Base-by-base conservation (phyloP, 2,329 filamentous ascomycete species). In the Stachybotrys chartarum region DNA sequence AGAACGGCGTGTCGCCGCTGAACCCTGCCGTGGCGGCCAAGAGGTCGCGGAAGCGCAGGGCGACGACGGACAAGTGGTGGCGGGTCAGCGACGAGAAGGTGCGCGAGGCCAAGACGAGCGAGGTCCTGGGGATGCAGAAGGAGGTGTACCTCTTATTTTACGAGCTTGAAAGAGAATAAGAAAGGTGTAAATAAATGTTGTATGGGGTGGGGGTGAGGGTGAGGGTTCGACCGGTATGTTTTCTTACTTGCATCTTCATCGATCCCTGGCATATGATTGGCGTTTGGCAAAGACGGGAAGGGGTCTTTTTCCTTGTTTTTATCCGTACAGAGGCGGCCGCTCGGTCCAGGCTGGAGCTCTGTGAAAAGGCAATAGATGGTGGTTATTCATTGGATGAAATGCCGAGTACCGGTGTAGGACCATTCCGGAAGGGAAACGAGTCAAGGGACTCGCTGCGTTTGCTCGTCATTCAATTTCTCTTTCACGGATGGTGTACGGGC, bases 61-160 rank as follows among this genome's bases (percentile, higher is more conserved):
- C 62, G 24, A 72, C 76, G 12, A 81, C 80, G 49, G 87, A 95
- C 66, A 85, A 71, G 60, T 99, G 94, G 94, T 99, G 94, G 94
- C 85, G 94, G 42, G 96, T 99, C 61, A 97, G 92, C 61, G 94
- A 99, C 69, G 94, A 99, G 61, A 96, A 95, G 72, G 84, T 97
- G 64, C 94, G 93, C 68, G 93, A 97, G 72, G 88, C 91, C 61
- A 96, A 92, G 76, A 97, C 92, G 6, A 84, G 81, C 54, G 94
- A 99, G 63, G 91, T 99, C 7, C 71, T 99, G 56, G 84, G 85
- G 7, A 96, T 97, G 91, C 91, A 97, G 72, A 87, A 87, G 64
- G 94, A 99, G 72, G 93, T 97, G 1, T 99, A 99, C 70, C 75
- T 99, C 68, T 72, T 99, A 53, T 99, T 99, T 70, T 99, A 99